Evolutionary conservation across 768 basidiomycete genomes (phyloP).

Genomic region (Fomitopsis serialis): DNA sequence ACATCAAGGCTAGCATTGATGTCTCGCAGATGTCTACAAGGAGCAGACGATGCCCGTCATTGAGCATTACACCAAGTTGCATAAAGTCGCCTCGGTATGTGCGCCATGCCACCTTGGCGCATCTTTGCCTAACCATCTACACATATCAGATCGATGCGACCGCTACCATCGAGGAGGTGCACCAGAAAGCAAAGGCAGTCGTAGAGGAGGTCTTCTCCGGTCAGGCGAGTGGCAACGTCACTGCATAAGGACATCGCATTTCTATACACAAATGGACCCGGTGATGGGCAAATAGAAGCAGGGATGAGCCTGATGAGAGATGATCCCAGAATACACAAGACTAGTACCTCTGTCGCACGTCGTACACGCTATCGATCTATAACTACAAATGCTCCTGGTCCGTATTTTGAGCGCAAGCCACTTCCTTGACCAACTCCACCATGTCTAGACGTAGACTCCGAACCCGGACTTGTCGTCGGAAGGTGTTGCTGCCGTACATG

Average conservation of each 20-base stretch:
- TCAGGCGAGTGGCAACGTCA: constrained; percentile 20
- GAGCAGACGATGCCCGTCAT: constrained; percentile 93
- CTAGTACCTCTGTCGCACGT: neutral
- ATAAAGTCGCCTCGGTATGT: constrained; percentile 77
- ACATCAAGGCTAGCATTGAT: no score
- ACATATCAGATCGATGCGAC: constrained; percentile 59
- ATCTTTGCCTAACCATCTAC: neutral
- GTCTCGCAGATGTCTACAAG: constrained; percentile 66
- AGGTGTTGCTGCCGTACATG: constrained; percentile 38
- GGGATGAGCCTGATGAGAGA: no score
- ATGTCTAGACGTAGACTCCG: constrained; percentile 37
- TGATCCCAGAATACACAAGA: neutral
- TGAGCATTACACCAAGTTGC: constrained; percentile 59
- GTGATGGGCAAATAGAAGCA: neutral
- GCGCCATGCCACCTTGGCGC: neutral
- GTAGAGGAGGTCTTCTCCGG: constrained; percentile 44
- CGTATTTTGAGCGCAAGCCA: neutral
- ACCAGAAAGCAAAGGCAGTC: constrained; percentile 49
- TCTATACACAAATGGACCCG: neutral
- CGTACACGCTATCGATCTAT: neutral
- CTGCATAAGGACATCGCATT: constrained; percentile 9
- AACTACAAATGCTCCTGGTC: neutral
- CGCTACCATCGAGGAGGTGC: constrained; percentile 64
- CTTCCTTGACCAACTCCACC: constrained; percentile 7
- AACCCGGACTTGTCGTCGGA: constrained; percentile 32